phyloP scores from a whole-genome alignment of 139 green algal species.

The Deuterostichococcus epilithicus region DNA sequence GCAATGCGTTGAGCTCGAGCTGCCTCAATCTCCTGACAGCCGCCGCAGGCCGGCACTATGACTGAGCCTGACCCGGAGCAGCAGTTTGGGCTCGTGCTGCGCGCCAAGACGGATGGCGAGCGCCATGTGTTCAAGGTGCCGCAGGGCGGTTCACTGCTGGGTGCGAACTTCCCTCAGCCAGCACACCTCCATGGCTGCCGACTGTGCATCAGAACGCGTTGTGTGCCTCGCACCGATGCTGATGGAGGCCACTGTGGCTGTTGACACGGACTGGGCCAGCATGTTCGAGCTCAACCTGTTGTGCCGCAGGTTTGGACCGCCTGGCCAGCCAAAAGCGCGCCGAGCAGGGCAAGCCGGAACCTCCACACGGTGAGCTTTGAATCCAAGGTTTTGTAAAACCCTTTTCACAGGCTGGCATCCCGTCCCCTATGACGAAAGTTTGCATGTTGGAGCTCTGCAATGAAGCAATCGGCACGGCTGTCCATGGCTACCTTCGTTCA shows the following conservation, averaged over 20 bases:
- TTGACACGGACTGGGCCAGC: not conserved
- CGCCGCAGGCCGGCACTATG: not conserved
- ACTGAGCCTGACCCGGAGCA: not conserved
- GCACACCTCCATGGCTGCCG: not conserved
- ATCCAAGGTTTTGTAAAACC: not conserved
- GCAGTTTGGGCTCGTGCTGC: not conserved
- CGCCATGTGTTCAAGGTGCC: constrained; percentile 68
- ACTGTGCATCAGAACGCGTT: not conserved
- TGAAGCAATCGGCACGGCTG: not conserved
- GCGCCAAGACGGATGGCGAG: constrained; percentile 39
- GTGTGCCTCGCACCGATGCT: not conserved
- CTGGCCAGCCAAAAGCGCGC: constrained; percentile 13
- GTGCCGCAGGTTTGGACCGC: constrained; percentile 15
- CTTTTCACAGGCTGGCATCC: not conserved
- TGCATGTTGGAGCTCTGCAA: not conserved
- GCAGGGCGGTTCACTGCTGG: constrained; percentile 62
- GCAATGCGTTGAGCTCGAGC: not conserved
- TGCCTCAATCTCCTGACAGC: not conserved
- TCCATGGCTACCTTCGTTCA: not conserved
- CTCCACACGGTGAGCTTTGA: not conserved
- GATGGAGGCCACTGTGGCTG: not conserved
- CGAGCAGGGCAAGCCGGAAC: constrained; percentile 8
- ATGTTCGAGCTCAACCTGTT: not conserved
- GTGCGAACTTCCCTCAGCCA: constrained; percentile 21
- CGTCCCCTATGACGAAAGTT: not conserved